These are phyloP conservation scores for Russula sp. DNA, from an alignment of 768 basidiomycete genomes.

Conservation along the genomic window DNA sequence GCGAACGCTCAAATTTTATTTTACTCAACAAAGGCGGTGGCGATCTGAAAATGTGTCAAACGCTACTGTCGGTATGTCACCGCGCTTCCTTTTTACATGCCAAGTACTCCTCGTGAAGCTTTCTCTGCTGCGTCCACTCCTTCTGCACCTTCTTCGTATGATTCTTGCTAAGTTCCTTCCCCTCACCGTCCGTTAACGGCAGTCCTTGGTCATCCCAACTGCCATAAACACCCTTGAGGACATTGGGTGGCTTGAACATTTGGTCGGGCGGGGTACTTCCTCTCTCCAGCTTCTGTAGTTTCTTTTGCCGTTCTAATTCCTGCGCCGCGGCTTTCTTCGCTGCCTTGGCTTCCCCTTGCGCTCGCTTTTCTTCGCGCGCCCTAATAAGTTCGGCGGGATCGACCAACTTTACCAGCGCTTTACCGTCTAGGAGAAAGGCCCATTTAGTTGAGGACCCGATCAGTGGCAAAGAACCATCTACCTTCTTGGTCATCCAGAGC, in stretches of 20 bases:
- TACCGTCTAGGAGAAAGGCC: constrained; percentile 60
- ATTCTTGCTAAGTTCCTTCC: constrained; percentile 81
- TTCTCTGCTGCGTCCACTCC: constrained; percentile 65
- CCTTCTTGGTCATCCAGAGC: constrained; percentile 97
- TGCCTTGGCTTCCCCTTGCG: constrained; percentile 64
- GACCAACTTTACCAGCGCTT: constrained; percentile 89
- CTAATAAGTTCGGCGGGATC: constrained; percentile 74
- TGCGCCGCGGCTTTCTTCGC: constrained; percentile 70
- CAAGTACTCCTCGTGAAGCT: constrained; percentile 74
- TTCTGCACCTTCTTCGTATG: constrained; percentile 73
- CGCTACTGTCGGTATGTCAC: constrained; percentile 8
- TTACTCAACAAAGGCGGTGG: constrained; percentile 2
- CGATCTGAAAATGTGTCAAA: constrained; percentile 20
- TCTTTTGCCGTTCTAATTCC: constrained; percentile 61
- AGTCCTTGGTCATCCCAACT: constrained; percentile 84
- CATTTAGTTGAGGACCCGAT: constrained; percentile 6
- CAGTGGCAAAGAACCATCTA: constrained; percentile 28
- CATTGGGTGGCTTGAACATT: constrained; percentile 81
- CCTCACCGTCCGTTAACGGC: constrained; percentile 79
- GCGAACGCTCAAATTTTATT: not conserved
- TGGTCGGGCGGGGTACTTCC: constrained; percentile 68
- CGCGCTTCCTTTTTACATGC: constrained; percentile 37
- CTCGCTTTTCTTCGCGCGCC: constrained; percentile 84
- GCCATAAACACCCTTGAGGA: constrained; percentile 63
- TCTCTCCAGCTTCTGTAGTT: constrained; percentile 75